phyloP scores from a whole-genome alignment of 2,329 filamentous ascomycete species.

The Bipolaris victoriae region DNA sequence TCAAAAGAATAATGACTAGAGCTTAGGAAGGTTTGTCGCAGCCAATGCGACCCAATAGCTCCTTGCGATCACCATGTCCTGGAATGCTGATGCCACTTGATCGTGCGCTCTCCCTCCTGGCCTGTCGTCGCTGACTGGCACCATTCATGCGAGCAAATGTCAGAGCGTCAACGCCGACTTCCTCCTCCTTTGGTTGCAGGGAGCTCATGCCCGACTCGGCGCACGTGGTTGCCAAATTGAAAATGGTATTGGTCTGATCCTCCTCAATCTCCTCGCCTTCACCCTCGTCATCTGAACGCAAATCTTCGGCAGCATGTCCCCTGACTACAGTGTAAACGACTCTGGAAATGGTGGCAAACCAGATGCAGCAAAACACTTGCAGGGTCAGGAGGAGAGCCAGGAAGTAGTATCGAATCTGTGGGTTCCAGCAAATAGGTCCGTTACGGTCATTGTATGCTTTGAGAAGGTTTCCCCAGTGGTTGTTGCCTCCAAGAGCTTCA shows the following conservation, averaged over 20 bases:
- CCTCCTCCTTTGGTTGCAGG: conserved; percentile 66
- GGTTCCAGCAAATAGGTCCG: conserved; percentile 80
- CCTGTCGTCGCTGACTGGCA: conserved; percentile 56
- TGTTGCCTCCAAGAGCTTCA: conserved; percentile 49
- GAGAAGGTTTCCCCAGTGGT: conserved; percentile 64
- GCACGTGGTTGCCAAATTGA: conserved; percentile 38
- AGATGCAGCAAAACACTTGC: conserved; percentile 79
- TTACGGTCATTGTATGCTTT: conserved; percentile 75
- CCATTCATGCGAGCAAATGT: conserved; percentile 62
- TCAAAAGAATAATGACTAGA: background rate
- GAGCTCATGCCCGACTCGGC: conserved; percentile 38
- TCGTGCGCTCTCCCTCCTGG: conserved; percentile 58
- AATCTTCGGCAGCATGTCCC: conserved; percentile 81
- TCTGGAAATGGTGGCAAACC: conserved; percentile 87
- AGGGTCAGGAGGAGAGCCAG: conserved; percentile 76
- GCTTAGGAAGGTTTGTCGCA: conserved; percentile 69
- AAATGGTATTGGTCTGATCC: conserved; percentile 25
- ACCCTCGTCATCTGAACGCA: conserved; percentile 83
- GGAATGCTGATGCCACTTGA: conserved; percentile 65
- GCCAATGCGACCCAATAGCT: conserved; percentile 79
- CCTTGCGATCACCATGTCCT: conserved; percentile 77
- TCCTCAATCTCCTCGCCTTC: conserved; percentile 65
- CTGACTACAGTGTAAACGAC: conserved; percentile 81
- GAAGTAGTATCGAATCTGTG: conserved; percentile 76
- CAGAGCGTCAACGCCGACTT: conserved; percentile 75